Base-by-base conservation (phyloP, 257 asterid species). In the Solanum gracilifrons region DNA sequence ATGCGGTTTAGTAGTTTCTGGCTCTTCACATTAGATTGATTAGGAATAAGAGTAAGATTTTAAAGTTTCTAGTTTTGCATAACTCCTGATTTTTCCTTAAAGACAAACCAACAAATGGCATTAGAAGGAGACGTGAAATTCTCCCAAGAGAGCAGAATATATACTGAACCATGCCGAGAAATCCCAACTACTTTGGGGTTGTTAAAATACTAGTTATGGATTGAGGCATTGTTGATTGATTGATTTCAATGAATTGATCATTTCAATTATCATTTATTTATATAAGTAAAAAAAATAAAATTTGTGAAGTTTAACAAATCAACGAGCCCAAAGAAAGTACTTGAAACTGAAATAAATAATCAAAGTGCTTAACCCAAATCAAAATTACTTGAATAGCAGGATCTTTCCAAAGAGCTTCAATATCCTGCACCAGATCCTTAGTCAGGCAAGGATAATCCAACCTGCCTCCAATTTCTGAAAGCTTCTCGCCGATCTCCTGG, bases 381-480 rank as follows among this genome's bases (percentile, higher is more conserved):
- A 51, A 85, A 90, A 88, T 36, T 27, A 96, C 99, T 98, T 96
- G 98, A 89, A 97, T 93, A 89, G 98, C 98, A 92, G 92, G 89
- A 89, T 97, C 99, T 85, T 92, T 90, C 99, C 99, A 97, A 87
- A 97, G 93, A 86, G 95, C 86, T 91, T 88, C 98, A 25, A 96
- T 95, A 88, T 96, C 98, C 83, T 87, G 89, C 10, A 96, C 98
- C 88, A 95, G 90, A 90, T 96, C 99, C 87, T 89, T 83, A 39
- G 95, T 95, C 41, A 97, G 94, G 89, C 84, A 82, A 69, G 99
- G 99, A 90, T 91, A 95, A 85, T 95, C 95, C 90, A 93, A 93
- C 92, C 93, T 87, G 89, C 99, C 90, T 89, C 99, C 99, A 85
- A 97, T 94, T 91, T 94, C 97, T 66, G 99, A 94, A 85, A 96